Base-by-base conservation (phyloP, 805 yeast genomes). In the Starmerella potacharoeniae region DNA sequence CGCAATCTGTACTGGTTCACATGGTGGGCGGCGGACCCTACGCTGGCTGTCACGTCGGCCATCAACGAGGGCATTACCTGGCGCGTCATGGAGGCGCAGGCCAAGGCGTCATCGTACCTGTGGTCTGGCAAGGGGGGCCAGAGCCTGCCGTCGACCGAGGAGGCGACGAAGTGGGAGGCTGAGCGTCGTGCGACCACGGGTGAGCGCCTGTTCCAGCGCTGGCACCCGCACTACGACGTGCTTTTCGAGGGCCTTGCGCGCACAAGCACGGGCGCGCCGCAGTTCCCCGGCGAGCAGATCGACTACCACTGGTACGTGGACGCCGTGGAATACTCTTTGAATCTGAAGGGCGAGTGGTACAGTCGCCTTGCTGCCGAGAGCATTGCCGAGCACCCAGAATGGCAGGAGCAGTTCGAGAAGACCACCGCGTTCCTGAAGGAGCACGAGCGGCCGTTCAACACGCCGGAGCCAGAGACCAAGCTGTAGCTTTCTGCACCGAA, bases 1-100 rank as follows among this genome's bases (percentile, higher is more conserved):
- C 29, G 33, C 31, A 58, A 58, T 35, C 33, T 58, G 35, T 58
- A 49, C 47, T 58, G 61, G 61, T 54, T 58, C 6, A 58, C 61
- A 3, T 58, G 61, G 61, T 58, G 59, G 59, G 56, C 56, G 22
- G 29, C 44, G 17, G 61, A 58, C 34, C 46, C 55, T n/a, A 53
- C 59, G n/a, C 44, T 58, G 17, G 61, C 55, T 0, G 49, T 58
- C 2, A 28, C 58, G 13, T 44, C 59, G 8, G 44, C 48, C 13
- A 51, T 58, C 39, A 55, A 57, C 8, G 61, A 58, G 33, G 54
- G 59, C 14, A 40, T 58, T 31, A 53, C 56, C 11, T 58, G 61
- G 61, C 34, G 56, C 6, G 54, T 57, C 2, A 33, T 58, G 31
- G 61, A 58, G 35, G 48, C 53, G 14, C 61, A 58, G 53, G 57